A percentile compares a stretch with the other conserved stretches of the same genome.
These are phyloP conservation scores for Nannochloris sp. DNA, from an alignment of 139 green algal species.

Conservation along the genomic window DNA sequence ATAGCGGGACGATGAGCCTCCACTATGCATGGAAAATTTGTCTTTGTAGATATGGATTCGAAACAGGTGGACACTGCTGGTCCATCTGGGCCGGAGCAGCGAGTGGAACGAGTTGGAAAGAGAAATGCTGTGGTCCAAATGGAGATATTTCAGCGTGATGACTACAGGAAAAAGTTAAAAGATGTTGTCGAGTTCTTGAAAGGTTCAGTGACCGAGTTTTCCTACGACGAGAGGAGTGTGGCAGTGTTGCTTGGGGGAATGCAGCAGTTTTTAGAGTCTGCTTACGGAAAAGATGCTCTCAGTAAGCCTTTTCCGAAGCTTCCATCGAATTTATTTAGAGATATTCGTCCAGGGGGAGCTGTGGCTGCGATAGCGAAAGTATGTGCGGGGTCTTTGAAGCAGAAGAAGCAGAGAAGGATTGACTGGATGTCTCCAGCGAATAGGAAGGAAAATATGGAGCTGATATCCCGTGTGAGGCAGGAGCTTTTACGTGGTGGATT, in stretches of 20 bases:
- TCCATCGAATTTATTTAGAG: slow-evolving; percentile 30
- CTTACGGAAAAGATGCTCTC: slow-evolving; percentile 47
- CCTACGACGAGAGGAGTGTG: slow-evolving; percentile 49
- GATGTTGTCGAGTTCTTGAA: slow-evolving; percentile 41
- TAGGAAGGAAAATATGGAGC: slow-evolving; percentile 54
- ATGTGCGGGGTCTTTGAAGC: slow-evolving; percentile 41
- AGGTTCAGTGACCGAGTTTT: slow-evolving; percentile 32
- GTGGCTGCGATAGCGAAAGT: slow-evolving; percentile 44
- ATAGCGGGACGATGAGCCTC: too few species aligned
- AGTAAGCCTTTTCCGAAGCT: slow-evolving; percentile 43
- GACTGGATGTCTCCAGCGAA: slow-evolving; percentile 47
- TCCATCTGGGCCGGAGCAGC: neutral
- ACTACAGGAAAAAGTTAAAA: slow-evolving; percentile 35
- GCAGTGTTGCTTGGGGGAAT: slow-evolving; percentile 45
- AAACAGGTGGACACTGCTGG: neutral
- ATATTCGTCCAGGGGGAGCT: slow-evolving; percentile 32
- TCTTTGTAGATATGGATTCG: too few species aligned
- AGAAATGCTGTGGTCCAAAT: slow-evolving; percentile 36
- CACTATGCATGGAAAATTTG: too few species aligned
- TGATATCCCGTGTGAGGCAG: slow-evolving; percentile 37
- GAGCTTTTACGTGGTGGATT: slow-evolving; percentile 44
- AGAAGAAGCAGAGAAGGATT: slow-evolving; percentile 38
- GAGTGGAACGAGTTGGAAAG: slow-evolving; percentile 19
- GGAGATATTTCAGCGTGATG: slow-evolving; percentile 49
- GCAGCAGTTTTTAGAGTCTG: slow-evolving; percentile 74